phyloP scores from a whole-genome alignment of 345 rosid genomes.

The Salix dunnii region DNA sequence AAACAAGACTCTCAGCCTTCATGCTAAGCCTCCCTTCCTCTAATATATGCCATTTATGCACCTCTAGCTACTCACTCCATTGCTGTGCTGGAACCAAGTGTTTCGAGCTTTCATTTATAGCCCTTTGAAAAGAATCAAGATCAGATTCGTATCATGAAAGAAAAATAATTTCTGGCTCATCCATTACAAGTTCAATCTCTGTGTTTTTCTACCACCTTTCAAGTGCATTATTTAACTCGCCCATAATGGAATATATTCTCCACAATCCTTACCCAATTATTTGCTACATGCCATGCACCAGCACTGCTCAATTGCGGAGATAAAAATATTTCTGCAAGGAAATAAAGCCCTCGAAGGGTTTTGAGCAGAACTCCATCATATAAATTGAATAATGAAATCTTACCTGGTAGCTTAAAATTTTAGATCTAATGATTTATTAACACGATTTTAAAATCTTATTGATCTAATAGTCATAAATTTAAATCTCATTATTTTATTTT shows the following conservation, averaged over 20 bases:
- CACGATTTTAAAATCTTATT: too few species aligned
- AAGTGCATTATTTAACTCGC: background rate
- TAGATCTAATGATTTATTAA: too few species aligned
- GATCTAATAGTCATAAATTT: too few species aligned
- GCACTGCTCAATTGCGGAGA: background rate
- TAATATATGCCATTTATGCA: background rate
- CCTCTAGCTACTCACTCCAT: background rate
- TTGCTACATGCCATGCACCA: background rate
- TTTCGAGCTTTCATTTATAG: too few species aligned
- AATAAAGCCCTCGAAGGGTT: slow-evolving; percentile 3
- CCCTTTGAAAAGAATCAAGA: background rate
- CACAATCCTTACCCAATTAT: too few species aligned
- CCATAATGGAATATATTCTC: slow-evolving; percentile 21
- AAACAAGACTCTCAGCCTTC: slow-evolving; percentile 31
- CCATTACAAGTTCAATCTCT: background rate
- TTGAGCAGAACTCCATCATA: background rate
- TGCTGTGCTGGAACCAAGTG: background rate
- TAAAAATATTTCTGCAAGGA: background rate
- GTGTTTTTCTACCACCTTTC: too few species aligned
- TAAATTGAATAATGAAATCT: too few species aligned
- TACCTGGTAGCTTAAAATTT: too few species aligned
- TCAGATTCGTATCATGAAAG: background rate
- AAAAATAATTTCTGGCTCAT: background rate
- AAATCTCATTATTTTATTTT: too few species aligned
- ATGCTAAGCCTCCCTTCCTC: slow-evolving; percentile 36